These are phyloP conservation scores for Calonectria pauciramosa DNA, from an alignment of 2,329 filamentous ascomycete genomes.

Conservation along the genomic window DNA sequence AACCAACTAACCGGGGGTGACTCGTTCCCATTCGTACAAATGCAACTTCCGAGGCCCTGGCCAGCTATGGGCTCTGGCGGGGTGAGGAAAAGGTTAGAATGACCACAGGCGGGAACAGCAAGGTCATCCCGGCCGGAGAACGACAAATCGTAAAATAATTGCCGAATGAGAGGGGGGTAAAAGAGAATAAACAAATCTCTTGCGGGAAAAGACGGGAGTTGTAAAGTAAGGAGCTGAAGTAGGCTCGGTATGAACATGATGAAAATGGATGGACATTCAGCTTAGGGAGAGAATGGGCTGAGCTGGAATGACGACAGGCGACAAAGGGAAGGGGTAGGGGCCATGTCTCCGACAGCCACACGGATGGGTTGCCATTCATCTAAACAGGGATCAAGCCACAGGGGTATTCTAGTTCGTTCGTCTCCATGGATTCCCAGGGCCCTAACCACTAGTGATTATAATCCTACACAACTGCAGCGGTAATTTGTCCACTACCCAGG, in stretches of 20 bases:
- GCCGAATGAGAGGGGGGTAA: not conserved
- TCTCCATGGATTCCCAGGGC: not conserved
- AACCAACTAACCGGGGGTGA: not conserved
- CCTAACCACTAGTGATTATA: not conserved
- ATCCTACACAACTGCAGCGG: not conserved
- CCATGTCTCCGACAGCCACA: slow-evolving; percentile 8
- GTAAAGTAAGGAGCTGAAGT: not conserved
- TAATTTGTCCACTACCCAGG: not conserved
- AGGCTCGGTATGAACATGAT: not conserved
- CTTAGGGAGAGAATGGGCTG: not conserved
- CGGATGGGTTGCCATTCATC: slow-evolving; percentile 13
- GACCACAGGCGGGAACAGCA: not conserved
- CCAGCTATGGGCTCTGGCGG: not conserved
- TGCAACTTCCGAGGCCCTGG: not conserved
- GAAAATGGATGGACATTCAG: not conserved
- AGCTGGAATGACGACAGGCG: not conserved
- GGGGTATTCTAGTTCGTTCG: not conserved
- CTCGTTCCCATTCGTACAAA: not conserved
- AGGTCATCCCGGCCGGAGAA: not conserved
- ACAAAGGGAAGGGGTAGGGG: not conserved
- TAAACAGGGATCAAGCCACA: not conserved
- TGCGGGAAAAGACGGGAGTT: not conserved
- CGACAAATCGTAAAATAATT: not conserved
- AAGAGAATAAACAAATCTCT: not conserved
- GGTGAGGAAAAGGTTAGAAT: not conserved